Conservation (phyloP, 768 basidiomycete species). For the Sporobolomyces phaffii region DNA sequence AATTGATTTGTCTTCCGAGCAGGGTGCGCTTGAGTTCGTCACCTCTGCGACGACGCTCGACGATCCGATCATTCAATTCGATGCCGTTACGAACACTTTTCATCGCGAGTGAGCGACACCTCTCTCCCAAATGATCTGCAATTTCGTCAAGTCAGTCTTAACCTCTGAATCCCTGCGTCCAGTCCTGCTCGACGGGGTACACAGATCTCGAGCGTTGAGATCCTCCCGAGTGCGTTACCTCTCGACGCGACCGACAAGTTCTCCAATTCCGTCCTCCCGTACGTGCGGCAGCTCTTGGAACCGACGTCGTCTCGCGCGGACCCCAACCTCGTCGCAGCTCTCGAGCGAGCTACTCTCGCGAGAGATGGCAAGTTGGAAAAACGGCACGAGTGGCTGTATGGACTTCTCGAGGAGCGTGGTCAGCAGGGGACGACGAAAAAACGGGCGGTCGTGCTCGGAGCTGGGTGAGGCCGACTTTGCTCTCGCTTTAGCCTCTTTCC, state of each 20-base stretch:
- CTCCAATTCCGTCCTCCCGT: constrained; percentile 60
- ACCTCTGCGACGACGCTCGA: constrained; percentile 66
- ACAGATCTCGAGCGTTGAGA: constrained; percentile 81
- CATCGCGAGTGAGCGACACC: constrained; percentile 23
- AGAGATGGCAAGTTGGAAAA: constrained; percentile 55
- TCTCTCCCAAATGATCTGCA: too few relatives aligned
- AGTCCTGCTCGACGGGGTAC: constrained; percentile 48
- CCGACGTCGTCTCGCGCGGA: constrained; percentile 46
- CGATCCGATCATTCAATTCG: constrained; percentile 58
- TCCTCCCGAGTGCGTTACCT: constrained; percentile 77
- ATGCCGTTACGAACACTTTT: constrained; percentile 9
- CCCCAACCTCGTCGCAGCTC: constrained; percentile 48
- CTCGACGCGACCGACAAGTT: constrained; percentile 75
- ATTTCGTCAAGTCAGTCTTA: too few relatives aligned
- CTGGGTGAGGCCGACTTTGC: constrained; percentile 51
- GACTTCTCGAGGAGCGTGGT: constrained; percentile 49
- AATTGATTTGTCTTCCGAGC: not conserved
- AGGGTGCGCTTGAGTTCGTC: constrained; percentile 83
- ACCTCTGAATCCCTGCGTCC: too few relatives aligned
- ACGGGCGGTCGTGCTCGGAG: constrained; percentile 70
- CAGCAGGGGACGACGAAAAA: constrained; percentile 49
- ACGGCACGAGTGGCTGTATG: constrained; percentile 58
- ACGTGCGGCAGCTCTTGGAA: constrained; percentile 54
- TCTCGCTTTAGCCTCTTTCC: not conserved
- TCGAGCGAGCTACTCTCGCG: constrained; percentile 69